Conservation (phyloP, 306 rosid genomes). For the Sphenostylis stenocarpa region DNA sequence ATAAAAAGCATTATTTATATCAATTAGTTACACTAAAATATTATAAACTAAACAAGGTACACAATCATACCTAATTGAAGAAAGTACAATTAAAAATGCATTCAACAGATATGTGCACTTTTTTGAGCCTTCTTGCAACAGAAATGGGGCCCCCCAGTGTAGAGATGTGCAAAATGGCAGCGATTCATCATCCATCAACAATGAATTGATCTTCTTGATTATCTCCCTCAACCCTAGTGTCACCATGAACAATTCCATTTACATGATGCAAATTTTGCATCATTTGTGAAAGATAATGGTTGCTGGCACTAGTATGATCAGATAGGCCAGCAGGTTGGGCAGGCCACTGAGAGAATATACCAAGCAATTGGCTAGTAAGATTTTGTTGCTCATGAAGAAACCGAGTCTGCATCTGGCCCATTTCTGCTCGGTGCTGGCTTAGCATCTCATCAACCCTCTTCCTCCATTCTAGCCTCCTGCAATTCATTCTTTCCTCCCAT, state of each 20-base stretch:
- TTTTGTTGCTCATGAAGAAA: conserved; percentile 90
- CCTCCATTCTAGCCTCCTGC: conserved; percentile 81
- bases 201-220: conserved; percentile 95
- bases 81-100: conserved; percentile 46
- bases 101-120: conserved; percentile 57
- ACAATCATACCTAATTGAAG: conserved; percentile 48
- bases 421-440: conserved; percentile 79
- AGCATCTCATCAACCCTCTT: conserved; percentile 78
- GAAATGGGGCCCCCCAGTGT: conserved; percentile 34
- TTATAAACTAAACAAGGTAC: conserved; percentile 41
- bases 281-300: conserved; percentile 91
- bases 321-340: conserved; percentile 80
- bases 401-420: conserved; percentile 85
- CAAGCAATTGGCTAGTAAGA: conserved; percentile 76
- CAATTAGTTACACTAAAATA: conserved; percentile 53
- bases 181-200: conserved; percentile 65
- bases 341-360: conserved; percentile 91
- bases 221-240: conserved; percentile 86
- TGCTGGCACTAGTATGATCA: conserved; percentile 86
- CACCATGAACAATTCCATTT: conserved; percentile 76
- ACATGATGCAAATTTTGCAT: conserved; percentile 97
- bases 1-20: conserved; percentile 38
- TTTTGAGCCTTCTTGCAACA: conserved; percentile 30
- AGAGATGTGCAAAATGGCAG: conserved; percentile 28
- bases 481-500: conserved; percentile 80